Evolutionary conservation across 495 filamentous ascomycete species (phyloP).

Genomic region (Aspergillus baeticus): DNA sequence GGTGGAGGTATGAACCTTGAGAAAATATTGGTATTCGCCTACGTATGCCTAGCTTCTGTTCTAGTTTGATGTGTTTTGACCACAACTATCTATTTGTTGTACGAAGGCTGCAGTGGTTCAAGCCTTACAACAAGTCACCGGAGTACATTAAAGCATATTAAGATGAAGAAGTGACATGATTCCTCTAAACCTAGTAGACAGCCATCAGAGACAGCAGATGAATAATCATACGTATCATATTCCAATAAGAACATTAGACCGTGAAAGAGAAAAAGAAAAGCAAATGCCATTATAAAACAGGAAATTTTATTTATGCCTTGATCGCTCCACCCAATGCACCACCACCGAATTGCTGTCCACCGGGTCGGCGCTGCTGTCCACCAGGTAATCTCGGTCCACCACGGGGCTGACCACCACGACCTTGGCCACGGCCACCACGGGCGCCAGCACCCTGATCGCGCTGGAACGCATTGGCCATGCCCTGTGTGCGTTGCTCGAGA

Average conservation of each 20-base stretch:
- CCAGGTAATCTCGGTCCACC: slow-evolving; percentile 58
- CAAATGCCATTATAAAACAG: slow-evolving; percentile 43
- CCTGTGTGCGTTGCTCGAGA: slow-evolving; percentile 93
- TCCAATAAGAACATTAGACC: slow-evolving; percentile 27
- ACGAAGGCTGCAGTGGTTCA: too few species aligned
- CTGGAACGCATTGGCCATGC: slow-evolving; percentile 92
- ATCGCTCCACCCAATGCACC: slow-evolving; percentile 65
- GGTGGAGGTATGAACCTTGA: too few species aligned
- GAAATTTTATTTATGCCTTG: slow-evolving; percentile 51
- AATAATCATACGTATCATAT: slow-evolving; percentile 21
- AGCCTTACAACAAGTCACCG: too few species aligned
- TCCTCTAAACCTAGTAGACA: slow-evolving; percentile 2
- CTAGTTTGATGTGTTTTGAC: too few species aligned
- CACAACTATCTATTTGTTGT: too few species aligned
- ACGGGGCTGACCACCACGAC: slow-evolving; percentile 66
- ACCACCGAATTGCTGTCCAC: slow-evolving; percentile 62
- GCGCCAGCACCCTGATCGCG: slow-evolving; percentile 75
- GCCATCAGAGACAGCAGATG: slow-evolving; percentile 19
- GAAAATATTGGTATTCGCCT: too few species aligned
- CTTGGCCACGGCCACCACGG: slow-evolving; percentile 63
- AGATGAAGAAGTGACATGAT: slow-evolving; percentile 8
- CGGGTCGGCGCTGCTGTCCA: slow-evolving; percentile 49
- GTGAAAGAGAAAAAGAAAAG: slow-evolving; percentile 27
- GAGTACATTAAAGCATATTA: not conserved
- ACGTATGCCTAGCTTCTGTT: too few species aligned